Evolutionary conservation across 352 stramenopile genomes (phyloP), one percentile per base, ranked within the genome.

Genomic region (Pythium guiyangense): DNA sequence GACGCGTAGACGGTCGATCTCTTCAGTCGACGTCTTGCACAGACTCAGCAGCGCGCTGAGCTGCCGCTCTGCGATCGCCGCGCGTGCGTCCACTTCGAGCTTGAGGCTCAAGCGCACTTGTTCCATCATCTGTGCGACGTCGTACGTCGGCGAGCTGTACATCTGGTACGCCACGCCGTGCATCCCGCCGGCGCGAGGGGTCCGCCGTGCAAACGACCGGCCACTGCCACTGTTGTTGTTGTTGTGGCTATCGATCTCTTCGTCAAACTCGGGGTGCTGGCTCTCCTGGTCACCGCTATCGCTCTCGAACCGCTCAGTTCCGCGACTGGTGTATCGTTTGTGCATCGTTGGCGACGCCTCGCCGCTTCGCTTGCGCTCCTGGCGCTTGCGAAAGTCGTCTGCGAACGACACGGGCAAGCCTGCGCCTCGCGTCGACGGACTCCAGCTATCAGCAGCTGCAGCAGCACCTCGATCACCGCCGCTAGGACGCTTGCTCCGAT

Each of bases 111-210:
- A 60, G 6, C 81, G 79, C 18, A 94, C 71, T 59, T 90, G 81
- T 61, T 94, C 84, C 77, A 92, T 94, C 81, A 94, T 89, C 49
- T 88, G 78, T 20, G 81, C 75, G 35, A 92, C 64, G 60, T 94
- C 77, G 65, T 92, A 92, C 27, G 75, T 82, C 48, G 74, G 80
- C n/a, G 76, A 88, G 22, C 57, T 63, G 51, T 83, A 90, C 73
- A 84, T 77, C 18, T 86, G 74, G 49, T 68, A 67, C 45, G 60
- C 22, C 46, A 62, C 29, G 47, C 63, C 25, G 15, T 37, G 51
- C 6, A 20, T 37, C 31, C 11, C 37, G 17, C 26, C 3, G 2
- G 57, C 29, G 44, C 37, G 51, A 39, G 61, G 39, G 18, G 18
- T 10, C 5, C 42, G n/a, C 8, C 17, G 42, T 27, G 42, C 42